Evolutionary conservation across 371 early-diverging fungal species (phyloP), one percentile per base, ranked within the genome.

Genomic region (Lichtheimia hyalospora): DNA sequence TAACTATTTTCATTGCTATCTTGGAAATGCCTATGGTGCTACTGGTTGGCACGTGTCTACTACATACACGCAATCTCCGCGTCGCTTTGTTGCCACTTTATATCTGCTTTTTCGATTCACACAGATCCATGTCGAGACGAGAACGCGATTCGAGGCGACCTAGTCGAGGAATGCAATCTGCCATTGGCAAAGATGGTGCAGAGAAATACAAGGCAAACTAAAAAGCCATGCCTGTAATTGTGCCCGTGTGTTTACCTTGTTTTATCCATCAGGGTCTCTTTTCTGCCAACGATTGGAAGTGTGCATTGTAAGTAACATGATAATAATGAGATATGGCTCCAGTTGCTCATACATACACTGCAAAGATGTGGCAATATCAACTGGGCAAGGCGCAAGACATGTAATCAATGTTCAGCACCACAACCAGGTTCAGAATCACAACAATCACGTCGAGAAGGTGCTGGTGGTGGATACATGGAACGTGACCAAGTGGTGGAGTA

Each of bases 201-300:
- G 44, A 56, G 24, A 64, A 64, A 39, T 64, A 58, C 64, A 64
- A 64, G 59, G 64, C 54, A 64, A 40, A 57, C 15, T 16, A 24
- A 24, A 57, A 18, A n/a, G 18, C 15, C 27, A 23, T 24, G 24
- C 52, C 23, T 23, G 27, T 15, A 24, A 23, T 20, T 51, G 52
- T 46, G 46, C 21, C 21, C 24, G 15, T 51, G 23, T 57, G 58
- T 57, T 57, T 57, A 57, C 58, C 62, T 56, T 56, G 39, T 49
- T 46, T n/a, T 62, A 14, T 27, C 18, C 39, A 49, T 46, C 41
- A 71, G 71, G 71, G 71, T 40, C 61, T 67, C 21, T 71, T 71
- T 52, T 67, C 67, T 27, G 68, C 62, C 43, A 65, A 63, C 20
- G 70, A 72, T 54, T 69, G 70, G 73, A 68, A 69, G 49, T 73